Conservation (phyloP, 192 early-diverging fungal species). For the Coemansia sp. region DNA sequence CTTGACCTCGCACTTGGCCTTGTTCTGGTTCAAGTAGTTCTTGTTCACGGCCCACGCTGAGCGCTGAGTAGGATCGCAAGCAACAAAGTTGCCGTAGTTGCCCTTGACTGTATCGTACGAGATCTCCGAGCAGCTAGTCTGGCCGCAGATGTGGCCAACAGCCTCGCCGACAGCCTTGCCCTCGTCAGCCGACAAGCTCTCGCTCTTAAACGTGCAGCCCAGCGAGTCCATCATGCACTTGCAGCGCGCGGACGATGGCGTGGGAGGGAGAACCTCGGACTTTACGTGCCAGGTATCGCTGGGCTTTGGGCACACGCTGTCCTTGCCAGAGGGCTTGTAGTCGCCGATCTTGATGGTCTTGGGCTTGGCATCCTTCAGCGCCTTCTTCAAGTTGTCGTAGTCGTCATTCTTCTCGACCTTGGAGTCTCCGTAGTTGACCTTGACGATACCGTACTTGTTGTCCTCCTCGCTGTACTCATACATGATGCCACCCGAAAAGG, state of each 20-base stretch:
- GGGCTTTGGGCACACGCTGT: constrained; percentile 60
- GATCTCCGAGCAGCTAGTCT: constrained; percentile 43
- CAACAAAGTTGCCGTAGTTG: constrained; percentile 48
- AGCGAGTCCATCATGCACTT: constrained; percentile 67
- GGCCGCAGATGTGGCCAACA: constrained; percentile 45
- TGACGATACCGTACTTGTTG: constrained; percentile 73
- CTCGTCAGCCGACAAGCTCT: constrained; percentile 26
- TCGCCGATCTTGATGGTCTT: constrained; percentile 62
- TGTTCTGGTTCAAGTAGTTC: constrained; percentile 43
- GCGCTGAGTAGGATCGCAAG: constrained; percentile 43
- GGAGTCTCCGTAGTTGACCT: constrained; percentile 56
- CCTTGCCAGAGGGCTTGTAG: constrained; percentile 47
- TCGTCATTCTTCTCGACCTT: constrained; percentile 57
- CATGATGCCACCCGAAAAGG: constrained; percentile 72
- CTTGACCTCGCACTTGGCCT: constrained; percentile 38
- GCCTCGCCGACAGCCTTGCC: constrained; percentile 42
- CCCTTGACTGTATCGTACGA: constrained; percentile 43
- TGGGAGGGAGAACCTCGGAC: constrained; percentile 60
- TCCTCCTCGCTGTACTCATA: constrained; percentile 77
- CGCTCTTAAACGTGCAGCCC: constrained; percentile 53
- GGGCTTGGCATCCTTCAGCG: constrained; percentile 54
- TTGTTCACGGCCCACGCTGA: constrained; percentile 49
- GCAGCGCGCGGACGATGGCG: constrained; percentile 65
- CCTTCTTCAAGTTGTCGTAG: constrained; percentile 62
- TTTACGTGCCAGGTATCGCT: constrained; percentile 61